Base-by-base conservation (phyloP, 2,329 filamentous ascomycete genomes). In the Scedosporium boydii region DNA sequence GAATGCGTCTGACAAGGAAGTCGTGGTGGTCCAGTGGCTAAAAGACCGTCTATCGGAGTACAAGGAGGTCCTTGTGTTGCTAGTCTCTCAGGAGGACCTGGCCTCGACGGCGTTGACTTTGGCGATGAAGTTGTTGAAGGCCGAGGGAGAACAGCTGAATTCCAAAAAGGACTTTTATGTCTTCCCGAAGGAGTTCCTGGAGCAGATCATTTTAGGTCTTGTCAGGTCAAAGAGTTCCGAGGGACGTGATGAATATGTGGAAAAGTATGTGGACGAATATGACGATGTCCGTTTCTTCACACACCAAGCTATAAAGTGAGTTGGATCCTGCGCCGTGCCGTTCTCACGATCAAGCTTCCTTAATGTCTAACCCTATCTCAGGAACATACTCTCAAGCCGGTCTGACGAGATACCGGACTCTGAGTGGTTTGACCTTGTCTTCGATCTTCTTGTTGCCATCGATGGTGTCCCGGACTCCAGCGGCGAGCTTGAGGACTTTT, bases 251-350 rank as follows among this genome's bases (percentile, higher is more conserved):
- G 87, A 91, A 62, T 97, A 93, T 66, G 79, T 88, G 27, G 83
- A 90, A 63, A 91, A 91, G 67, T 97, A 87, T 71, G 80, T 92
- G 59, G 87, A 90, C 71, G 81, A 88, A 72, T 92, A 87, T 71
- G 89, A 95, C 69, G 95, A 98, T 73, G 81, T 97, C 64, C 83
- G 91, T 66, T 96, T 88, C 73, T 91, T 89, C 73, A 91, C 91
- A 0, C 90, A 96, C 70, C 82, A 87, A 68, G 83, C 84, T 14
- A 78, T 96, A 67, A 84, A 84, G 87, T 91, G 82, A 68, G 86
- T 79, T 16, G 3, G 9, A 9, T 5, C 12, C 1, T 58, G n/a
- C 6, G 14, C 16, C 55, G 27, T 9, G 23, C n/a, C 10, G 23
- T 41, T 14, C 59, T 18, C n/a, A 4, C 34, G 26, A 10, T 23